phyloP scores from a whole-genome alignment of 2,329 filamentous ascomycete genomes.

The Neofusicoccum sp. region DNA sequence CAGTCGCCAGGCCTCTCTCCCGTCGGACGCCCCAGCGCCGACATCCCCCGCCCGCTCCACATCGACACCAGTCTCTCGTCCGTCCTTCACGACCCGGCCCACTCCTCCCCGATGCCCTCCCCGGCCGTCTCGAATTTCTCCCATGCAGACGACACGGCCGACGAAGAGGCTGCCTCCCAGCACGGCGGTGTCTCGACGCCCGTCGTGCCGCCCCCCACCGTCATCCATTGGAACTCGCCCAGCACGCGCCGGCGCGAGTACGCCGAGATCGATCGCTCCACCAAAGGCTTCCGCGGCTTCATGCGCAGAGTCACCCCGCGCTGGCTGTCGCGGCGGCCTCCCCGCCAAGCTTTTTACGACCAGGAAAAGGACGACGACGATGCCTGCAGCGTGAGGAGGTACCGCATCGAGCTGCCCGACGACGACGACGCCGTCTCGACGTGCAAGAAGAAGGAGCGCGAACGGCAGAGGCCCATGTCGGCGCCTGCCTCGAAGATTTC shows the following conservation, averaged over 20 bases:
- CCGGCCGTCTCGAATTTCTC: constrained; percentile 3
- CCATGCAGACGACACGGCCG: background rate
- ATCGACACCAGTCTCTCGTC: background rate
- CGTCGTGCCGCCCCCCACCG: constrained; percentile 25
- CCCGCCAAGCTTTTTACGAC: constrained; percentile 35
- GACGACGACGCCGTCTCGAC: constrained; percentile 19
- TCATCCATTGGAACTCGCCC: constrained; percentile 39
- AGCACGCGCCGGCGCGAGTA: constrained; percentile 36
- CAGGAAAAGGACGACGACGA: constrained; percentile 25
- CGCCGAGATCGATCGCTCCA: constrained; percentile 37
- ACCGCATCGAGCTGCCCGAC: constrained; percentile 33
- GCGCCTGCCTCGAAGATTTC: background rate
- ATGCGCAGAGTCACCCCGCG: constrained; percentile 32
- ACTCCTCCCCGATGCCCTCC: background rate
- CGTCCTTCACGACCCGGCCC: background rate
- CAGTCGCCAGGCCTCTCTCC: constrained; percentile 12
- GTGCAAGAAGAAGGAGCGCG: background rate
- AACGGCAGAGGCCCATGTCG: background rate
- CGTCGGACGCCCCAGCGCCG: constrained; percentile 1
- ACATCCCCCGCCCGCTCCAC: constrained; percentile 1
- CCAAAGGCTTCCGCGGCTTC: constrained; percentile 36
- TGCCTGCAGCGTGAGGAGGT: constrained; percentile 37
- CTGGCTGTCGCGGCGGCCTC: constrained; percentile 30
- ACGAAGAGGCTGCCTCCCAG: background rate
- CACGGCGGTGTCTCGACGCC: background rate